Conservation (phyloP, 495 filamentous ascomycete genomes). For the Aspergillus conjunctus region DNA sequence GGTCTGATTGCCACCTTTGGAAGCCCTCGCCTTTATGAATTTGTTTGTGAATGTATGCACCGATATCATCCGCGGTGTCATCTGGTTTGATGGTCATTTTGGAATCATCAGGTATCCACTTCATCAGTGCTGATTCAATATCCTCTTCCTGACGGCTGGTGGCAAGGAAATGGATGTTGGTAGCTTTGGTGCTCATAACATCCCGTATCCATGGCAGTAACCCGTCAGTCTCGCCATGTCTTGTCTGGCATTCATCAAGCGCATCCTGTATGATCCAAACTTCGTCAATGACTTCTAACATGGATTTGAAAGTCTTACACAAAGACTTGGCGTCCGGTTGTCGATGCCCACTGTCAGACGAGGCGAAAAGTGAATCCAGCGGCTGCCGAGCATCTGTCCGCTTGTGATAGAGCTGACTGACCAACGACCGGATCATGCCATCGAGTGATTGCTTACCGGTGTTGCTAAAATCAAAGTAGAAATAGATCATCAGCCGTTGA, state of each 20-base stretch:
- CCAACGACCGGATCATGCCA: not conserved
- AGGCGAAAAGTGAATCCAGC: not conserved
- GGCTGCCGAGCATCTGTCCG: not conserved
- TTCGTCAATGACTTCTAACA: not conserved
- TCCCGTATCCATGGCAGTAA: not conserved
- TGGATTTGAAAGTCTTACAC: not conserved
- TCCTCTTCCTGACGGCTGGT: not conserved
- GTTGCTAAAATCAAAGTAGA: constrained; percentile 1
- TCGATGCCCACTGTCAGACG: not conserved
- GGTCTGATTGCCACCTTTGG: not conserved
- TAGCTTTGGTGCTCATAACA: not conserved
- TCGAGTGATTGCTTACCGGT: not conserved
- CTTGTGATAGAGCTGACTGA: not conserved
- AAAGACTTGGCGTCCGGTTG: not conserved
- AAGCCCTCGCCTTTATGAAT: not conserved
- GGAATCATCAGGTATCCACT: not conserved
- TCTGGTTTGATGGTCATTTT: not conserved
- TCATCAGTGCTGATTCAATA: not conserved
- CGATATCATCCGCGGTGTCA: not conserved
- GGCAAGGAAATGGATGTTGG: not conserved
- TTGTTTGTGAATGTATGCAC: not conserved
- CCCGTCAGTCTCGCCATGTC: not conserved
- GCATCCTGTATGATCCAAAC: not conserved
- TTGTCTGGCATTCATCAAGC: not conserved
- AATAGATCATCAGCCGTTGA: not conserved